Conservation (phyloP, 2,329 filamentous ascomycete genomes). For the Aspergillus thermomutatus region DNA sequence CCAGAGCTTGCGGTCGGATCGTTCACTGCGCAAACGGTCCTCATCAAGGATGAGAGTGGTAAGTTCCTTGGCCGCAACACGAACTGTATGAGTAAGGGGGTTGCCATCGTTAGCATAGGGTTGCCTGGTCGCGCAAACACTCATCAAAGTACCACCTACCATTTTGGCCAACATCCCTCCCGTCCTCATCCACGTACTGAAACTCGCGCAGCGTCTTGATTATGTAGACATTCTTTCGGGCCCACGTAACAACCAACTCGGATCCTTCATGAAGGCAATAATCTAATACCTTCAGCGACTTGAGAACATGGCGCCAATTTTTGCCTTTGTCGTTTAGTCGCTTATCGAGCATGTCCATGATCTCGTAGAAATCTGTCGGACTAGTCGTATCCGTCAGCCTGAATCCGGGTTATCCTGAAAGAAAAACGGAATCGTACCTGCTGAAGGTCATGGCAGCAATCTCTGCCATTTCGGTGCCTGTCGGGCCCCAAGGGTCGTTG, state of each 20-base stretch:
- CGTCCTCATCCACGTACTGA: slow-evolving; percentile 93
- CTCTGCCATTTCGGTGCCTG: slow-evolving; percentile 97
- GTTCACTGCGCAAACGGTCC: slow-evolving; percentile 83
- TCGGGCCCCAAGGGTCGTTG: slow-evolving; percentile 98
- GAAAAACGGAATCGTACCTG: slow-evolving; percentile 58
- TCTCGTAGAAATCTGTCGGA: slow-evolving; percentile 96
- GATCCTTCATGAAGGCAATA: slow-evolving; percentile 98
- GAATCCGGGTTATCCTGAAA: not conserved
- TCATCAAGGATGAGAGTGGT: slow-evolving; percentile 90
- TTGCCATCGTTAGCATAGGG: not conserved
- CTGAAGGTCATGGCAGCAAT: slow-evolving; percentile 98
- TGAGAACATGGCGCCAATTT: slow-evolving; percentile 98
- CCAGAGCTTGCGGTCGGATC: slow-evolving; percentile 89
- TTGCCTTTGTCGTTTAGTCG: slow-evolving; percentile 98
- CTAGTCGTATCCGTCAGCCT: slow-evolving; percentile 45
- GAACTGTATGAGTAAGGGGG: slow-evolving; percentile 56
- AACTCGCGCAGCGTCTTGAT: slow-evolving; percentile 98
- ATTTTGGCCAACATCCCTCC: slow-evolving; percentile 92
- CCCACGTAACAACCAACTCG: slow-evolving; percentile 95
- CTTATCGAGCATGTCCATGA: slow-evolving; percentile 99
- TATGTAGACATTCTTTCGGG: slow-evolving; percentile 95
- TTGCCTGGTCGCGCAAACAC: not conserved
- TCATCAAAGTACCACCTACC: slow-evolving; percentile 56
- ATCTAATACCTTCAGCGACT: slow-evolving; percentile 94
- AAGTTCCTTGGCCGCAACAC: slow-evolving; percentile 92